A percentile compares a stretch with the other conserved stretches of the same genome.
Evolutionary conservation across 768 basidiomycete species (phyloP).

Genomic region (Boletus rufocinnamomeus): DNA sequence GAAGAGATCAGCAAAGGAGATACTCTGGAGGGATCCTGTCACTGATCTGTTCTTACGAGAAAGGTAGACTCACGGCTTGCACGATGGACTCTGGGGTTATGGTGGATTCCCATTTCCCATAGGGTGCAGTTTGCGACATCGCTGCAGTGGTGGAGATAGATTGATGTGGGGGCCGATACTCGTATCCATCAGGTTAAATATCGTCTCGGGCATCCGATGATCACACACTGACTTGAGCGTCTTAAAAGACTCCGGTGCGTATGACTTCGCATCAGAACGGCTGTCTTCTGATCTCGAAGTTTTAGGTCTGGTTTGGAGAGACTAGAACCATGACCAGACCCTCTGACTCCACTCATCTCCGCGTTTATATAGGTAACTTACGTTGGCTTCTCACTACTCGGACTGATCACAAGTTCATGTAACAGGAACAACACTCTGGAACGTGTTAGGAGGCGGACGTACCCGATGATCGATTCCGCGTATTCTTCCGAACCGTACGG

Average conservation of each 20-base stretch:
- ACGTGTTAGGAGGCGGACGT: neutral
- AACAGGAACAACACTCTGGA: neutral
- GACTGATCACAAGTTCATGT: neutral
- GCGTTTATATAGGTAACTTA: neutral
- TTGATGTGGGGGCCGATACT: neutral
- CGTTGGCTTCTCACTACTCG: neutral
- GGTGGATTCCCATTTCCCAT: slow-evolving; percentile 63
- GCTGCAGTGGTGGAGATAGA: neutral
- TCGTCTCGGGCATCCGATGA: neutral
- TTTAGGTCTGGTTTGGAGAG: no score
- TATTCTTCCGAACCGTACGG: neutral
- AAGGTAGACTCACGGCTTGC: slow-evolving; percentile 40
- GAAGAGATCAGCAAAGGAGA: slow-evolving; percentile 44
- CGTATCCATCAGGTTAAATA: neutral
- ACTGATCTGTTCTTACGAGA: neutral
- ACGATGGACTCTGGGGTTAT: slow-evolving; percentile 55
- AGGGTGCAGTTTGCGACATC: slow-evolving; percentile 45
- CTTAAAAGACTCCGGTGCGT: neutral
- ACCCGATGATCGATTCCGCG: no score
- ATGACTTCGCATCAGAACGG: no score
- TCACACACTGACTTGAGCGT: neutral
- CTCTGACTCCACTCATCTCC: neutral
- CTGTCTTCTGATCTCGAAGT: no score
- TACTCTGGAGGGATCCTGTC: slow-evolving; percentile 25
- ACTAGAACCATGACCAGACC: no score